Percentiles rank a stretch among this genome's conserved stretches.
Conservation (phyloP, 2,329 filamentous ascomycete species). For the Exophiala lecanii-corni region DNA sequence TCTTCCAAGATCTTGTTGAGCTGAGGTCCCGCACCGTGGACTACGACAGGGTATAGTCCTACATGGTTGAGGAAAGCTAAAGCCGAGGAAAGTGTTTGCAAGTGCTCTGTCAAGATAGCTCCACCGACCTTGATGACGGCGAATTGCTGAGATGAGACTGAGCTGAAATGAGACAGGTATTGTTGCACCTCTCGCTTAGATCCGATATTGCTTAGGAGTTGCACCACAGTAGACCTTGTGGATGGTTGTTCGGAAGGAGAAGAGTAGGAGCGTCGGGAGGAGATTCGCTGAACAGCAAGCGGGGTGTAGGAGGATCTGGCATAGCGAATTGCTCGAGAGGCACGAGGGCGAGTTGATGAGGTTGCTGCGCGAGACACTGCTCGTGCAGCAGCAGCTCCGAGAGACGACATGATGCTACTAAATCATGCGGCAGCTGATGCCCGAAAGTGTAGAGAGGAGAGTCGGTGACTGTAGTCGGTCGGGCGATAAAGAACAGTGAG, state of each 20-base stretch:
- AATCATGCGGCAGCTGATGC: slow-evolving; percentile 27
- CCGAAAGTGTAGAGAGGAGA: slow-evolving; percentile 1
- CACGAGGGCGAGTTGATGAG: slow-evolving; percentile 16
- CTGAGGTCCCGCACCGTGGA: slow-evolving; percentile 92
- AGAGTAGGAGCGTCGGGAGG: slow-evolving; percentile 39
- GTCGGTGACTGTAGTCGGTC: slow-evolving; percentile 1
- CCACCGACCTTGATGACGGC: slow-evolving; percentile 98
- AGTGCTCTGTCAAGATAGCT: slow-evolving; percentile 88
- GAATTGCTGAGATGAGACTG: slow-evolving; percentile 93
- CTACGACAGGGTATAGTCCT: slow-evolving; percentile 88
- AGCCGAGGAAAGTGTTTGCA: slow-evolving; percentile 84
- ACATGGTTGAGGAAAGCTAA: slow-evolving; percentile 92
- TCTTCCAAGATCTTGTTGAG: slow-evolving; percentile 86
- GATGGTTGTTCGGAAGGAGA: slow-evolving; percentile 51
- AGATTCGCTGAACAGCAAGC: slow-evolving; percentile 11
- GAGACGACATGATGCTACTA: slow-evolving; percentile 22
- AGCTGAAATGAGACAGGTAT: slow-evolving; percentile 95
- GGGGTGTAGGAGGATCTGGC: slow-evolving; percentile 34
- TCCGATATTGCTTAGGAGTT: slow-evolving; percentile 89
- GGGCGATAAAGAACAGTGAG: too few relatives aligned
- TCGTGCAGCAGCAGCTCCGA: slow-evolving; percentile 25
- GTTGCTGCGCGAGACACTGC: slow-evolving; percentile 24
- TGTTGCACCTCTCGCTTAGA: slow-evolving; percentile 96
- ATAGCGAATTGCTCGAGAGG: slow-evolving; percentile 18
- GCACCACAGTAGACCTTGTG: slow-evolving; percentile 76